A percentile compares a stretch with the other conserved stretches of the same genome.
Evolutionary conservation across 768 basidiomycete species (phyloP).

Genomic region (Amanita molliuscula): DNA sequence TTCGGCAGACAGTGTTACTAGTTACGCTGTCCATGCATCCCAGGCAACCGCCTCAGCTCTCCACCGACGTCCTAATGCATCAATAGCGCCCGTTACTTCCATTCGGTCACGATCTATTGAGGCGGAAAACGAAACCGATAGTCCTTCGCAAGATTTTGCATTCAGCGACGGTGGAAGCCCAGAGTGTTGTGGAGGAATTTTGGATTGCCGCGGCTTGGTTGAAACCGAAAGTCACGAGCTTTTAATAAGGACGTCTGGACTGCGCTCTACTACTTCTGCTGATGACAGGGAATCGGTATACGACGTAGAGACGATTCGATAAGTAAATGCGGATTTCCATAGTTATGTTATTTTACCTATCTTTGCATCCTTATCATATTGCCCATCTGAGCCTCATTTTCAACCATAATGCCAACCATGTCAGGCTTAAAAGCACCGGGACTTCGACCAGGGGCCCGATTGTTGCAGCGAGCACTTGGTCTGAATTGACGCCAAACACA

Average conservation of each 20-base stretch:
- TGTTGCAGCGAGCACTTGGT: conserved; percentile 75
- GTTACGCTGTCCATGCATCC: background rate
- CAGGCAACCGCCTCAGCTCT: conserved; percentile 2
- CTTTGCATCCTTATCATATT: background rate
- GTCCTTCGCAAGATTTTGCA: background rate
- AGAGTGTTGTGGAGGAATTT: conserved; percentile 40
- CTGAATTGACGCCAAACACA: conserved; percentile 66
- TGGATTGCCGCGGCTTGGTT: conserved; percentile 35
- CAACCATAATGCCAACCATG: conserved; percentile 50
- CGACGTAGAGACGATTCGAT: background rate
- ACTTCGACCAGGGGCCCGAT: conserved; percentile 75
- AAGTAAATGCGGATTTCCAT: background rate
- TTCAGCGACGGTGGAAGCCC: conserved; percentile 16
- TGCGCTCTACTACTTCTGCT: conserved; percentile 17
- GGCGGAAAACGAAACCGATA: background rate
- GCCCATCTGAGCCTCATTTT: conserved; percentile 30
- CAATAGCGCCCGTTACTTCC: background rate
- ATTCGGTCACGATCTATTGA: background rate
- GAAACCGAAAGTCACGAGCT: conserved; percentile 14
- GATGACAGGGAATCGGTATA: background rate
- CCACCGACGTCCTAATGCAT: too few species aligned
- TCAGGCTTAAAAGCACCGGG: conserved; percentile 61
- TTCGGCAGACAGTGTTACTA: conserved; percentile 4
- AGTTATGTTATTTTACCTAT: too few species aligned
- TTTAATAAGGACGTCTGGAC: conserved; percentile 16